Percentiles rank a stretch among this genome's conserved stretches.
Evolutionary conservation across 768 basidiomycete genomes (phyloP).

Genomic region (Macrolepiota albuminosa): DNA sequence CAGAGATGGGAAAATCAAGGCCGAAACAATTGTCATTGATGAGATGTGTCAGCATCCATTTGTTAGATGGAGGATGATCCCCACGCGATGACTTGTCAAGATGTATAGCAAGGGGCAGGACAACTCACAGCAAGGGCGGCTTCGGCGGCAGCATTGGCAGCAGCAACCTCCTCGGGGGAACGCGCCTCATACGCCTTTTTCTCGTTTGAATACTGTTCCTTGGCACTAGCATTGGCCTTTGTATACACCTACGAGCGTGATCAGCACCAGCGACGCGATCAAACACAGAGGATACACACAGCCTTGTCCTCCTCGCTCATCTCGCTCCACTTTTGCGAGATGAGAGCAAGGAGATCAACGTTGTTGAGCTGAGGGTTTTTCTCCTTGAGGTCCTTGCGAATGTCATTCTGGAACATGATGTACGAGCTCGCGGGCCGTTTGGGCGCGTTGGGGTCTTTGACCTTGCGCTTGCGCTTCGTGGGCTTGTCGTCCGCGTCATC

Average conservation of each 20-base stretch:
- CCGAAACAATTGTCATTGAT: not conserved
- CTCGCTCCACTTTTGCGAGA: constrained; percentile 69
- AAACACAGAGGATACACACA: constrained; percentile 43
- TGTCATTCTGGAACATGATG: constrained; percentile 90
- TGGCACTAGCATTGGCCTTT: constrained; percentile 50
- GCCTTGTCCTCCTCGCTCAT: constrained; percentile 69
- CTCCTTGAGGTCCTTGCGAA: constrained; percentile 69
- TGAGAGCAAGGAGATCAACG: constrained; percentile 64
- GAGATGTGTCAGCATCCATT: not conserved
- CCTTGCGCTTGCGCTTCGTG: constrained; percentile 64
- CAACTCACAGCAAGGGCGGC: constrained; percentile 32
- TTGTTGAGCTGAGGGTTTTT: constrained; percentile 62
- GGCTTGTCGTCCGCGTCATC: constrained; percentile 33
- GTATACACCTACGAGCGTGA: constrained; percentile 43
- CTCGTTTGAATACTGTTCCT: constrained; percentile 56
- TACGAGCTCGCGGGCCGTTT: constrained; percentile 92
- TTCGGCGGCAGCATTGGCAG: constrained; percentile 39
- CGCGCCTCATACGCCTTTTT: constrained; percentile 63
- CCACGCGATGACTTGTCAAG: not conserved
- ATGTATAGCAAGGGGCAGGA: not conserved
- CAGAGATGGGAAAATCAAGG: not conserved
- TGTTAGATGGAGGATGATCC: not conserved
- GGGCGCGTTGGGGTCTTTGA: constrained; percentile 89
- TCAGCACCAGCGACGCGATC: not conserved
- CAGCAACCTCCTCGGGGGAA: constrained; percentile 42